phyloP scores from a whole-genome alignment of 176 grass and related monocot genomes.

The Zizania latifolia region DNA sequence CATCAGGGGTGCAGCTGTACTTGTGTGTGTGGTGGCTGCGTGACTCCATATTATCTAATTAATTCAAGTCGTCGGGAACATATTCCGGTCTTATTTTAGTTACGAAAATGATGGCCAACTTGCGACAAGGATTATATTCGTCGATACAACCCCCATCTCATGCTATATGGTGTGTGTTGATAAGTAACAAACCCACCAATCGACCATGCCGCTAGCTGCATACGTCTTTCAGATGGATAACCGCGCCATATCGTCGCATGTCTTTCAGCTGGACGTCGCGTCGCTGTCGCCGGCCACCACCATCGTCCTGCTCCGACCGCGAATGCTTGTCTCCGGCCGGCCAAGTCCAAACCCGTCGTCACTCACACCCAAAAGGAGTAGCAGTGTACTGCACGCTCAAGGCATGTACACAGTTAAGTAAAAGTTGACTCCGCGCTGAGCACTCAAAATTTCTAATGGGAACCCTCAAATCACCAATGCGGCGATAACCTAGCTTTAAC shows the following conservation, averaged over 20 bases:
- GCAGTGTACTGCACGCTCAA: neutral
- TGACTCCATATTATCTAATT: neutral
- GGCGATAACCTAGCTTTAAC: neutral
- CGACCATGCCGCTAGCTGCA: neutral
- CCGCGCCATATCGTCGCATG: neutral
- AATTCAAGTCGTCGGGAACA: neutral
- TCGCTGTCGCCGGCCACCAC: constrained; percentile 28
- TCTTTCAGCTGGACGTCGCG: neutral
- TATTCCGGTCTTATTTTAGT: neutral
- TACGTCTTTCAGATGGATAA: neutral
- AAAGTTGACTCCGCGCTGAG: neutral
- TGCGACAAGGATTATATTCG: neutral
- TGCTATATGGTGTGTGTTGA: neutral
- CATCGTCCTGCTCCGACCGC: neutral
- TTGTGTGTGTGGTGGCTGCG: neutral
- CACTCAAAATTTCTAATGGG: neutral
- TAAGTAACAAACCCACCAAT: neutral
- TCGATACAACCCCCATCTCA: neutral
- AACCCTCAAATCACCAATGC: neutral
- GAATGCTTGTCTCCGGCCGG: constrained; percentile 17
- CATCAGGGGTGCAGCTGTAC: too few species aligned
- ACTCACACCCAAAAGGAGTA: constrained; percentile 9
- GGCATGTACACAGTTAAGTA: neutral
- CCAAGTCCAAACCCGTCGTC: constrained; percentile 32
- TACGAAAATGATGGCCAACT: neutral